A percentile compares a stretch with the other conserved stretches of the same genome.
Evolutionary conservation across 257 asterid genomes (phyloP).

Genomic region (Cinchona pubescens): DNA sequence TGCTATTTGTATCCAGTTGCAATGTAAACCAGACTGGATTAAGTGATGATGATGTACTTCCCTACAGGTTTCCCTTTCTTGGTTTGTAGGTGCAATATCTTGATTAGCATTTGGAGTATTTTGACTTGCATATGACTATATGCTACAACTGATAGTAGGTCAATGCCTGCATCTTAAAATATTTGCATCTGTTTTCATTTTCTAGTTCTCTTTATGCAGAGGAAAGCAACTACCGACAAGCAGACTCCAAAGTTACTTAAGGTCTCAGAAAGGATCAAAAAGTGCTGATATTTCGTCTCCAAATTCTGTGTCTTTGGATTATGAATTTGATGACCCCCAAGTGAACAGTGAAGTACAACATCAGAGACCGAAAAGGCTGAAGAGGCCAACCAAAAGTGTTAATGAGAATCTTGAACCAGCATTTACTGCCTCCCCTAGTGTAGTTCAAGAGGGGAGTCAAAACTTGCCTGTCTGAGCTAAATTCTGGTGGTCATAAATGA

Average conservation of each 20-base stretch:
- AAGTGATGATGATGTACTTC: too few relatives aligned
- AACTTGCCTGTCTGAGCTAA: constrained; percentile 17
- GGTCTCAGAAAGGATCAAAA: constrained; percentile 54
- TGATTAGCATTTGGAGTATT: neutral
- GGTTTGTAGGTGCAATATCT: too few relatives aligned
- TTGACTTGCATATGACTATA: too few relatives aligned
- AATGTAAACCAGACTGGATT: too few relatives aligned
- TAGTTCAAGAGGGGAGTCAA: constrained; percentile 38
- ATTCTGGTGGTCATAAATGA: constrained; percentile 4
- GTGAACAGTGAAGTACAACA: constrained; percentile 38
- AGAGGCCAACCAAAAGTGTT: constrained; percentile 91
- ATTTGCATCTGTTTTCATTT: constrained; percentile 11
- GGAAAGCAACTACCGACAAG: too few relatives aligned
- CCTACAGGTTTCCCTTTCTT: too few relatives aligned
- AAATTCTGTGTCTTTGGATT: constrained; percentile 32
- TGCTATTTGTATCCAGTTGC: too few relatives aligned
- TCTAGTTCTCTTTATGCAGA: constrained; percentile 52
- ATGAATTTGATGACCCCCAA: constrained; percentile 47
- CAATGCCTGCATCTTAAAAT: too few relatives aligned
- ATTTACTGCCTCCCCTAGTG: constrained; percentile 44
- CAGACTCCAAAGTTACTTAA: too few relatives aligned
- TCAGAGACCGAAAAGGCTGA: constrained; percentile 84
- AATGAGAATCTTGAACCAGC: constrained; percentile 91
- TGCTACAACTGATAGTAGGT: neutral
- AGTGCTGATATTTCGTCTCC: constrained; percentile 45